A percentile compares a stretch with the other conserved stretches of the same genome.
phyloP scores from a whole-genome alignment of 2,329 filamentous ascomycete genomes.

The Aspergillus proliferans region DNA sequence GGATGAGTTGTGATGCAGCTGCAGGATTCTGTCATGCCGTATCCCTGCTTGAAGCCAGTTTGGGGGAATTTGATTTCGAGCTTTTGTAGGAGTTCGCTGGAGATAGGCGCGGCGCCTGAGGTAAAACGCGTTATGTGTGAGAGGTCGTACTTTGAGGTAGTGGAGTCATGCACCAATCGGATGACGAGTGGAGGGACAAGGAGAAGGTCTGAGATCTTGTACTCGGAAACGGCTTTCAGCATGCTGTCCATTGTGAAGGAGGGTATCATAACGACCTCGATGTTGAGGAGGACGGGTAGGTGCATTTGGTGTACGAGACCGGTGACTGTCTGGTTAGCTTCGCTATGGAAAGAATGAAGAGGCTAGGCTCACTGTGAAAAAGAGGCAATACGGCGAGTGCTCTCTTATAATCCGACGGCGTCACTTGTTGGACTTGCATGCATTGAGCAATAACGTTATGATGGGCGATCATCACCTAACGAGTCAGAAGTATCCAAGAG shows the following conservation, averaged over 20 bases:
- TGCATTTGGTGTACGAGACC: constrained; percentile 59
- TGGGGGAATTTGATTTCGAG: constrained; percentile 53
- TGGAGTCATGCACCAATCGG: constrained; percentile 50
- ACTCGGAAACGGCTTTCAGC: constrained; percentile 47
- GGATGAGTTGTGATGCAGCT: constrained; percentile 59
- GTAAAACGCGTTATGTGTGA: constrained; percentile 51
- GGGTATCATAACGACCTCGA: constrained; percentile 60
- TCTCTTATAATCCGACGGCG: constrained; percentile 43
- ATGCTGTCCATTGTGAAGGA: constrained; percentile 57
- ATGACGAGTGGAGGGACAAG: constrained; percentile 59
- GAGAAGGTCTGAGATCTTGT: constrained; percentile 51
- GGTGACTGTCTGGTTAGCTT: constrained; percentile 38
- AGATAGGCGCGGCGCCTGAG: constrained; percentile 55
- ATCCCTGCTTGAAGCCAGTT: constrained; percentile 59
- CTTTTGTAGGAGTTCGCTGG: constrained; percentile 51
- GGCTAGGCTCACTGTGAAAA: constrained; percentile 45
- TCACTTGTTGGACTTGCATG: constrained; percentile 53
- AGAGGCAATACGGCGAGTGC: constrained; percentile 55
- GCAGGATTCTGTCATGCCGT: constrained; percentile 64
- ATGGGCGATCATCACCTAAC: constrained; percentile 47
- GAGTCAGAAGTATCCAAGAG: constrained; percentile 8
- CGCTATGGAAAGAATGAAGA: no score
- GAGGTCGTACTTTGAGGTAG: constrained; percentile 47
- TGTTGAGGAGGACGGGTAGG: constrained; percentile 57
- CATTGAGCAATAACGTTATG: constrained; percentile 56